phyloP scores from a whole-genome alignment of 768 basidiomycete species.

The Trametes gibbosa region DNA sequence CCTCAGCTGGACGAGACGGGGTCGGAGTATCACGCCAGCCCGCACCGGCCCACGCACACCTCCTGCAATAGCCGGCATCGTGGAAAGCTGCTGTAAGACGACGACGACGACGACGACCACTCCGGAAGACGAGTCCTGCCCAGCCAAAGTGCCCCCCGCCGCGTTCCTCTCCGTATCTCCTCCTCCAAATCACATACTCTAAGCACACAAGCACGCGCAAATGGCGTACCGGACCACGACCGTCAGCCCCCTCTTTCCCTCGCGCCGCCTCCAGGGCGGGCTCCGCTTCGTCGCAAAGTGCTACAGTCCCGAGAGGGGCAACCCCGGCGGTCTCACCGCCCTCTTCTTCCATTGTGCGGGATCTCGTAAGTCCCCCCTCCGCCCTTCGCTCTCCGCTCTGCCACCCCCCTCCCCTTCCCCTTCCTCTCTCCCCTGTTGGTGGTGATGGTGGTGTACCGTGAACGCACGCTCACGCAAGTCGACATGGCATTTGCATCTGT shows the following conservation, averaged over 20 bases:
- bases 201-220: no score
- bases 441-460: neutral
- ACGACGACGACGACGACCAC: neutral
- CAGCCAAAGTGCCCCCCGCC: no score
- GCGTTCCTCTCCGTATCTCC: no score
- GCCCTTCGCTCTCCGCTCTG: no score
- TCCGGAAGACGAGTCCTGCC: no score
- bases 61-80: neutral
- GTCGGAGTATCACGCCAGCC: neutral
- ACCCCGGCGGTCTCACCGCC: neutral
- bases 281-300: slow-evolving; percentile 7
- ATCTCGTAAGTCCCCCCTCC: slow-evolving; percentile 11
- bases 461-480: neutral
- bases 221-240: slow-evolving; percentile 7
- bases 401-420: no score
- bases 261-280: neutral
- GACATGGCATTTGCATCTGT: neutral
- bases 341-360: slow-evolving; percentile 13
- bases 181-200: no score
- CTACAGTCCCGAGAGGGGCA: neutral
- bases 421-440: no score
- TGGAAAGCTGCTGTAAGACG: neutral
- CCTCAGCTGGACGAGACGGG: no score
- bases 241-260: neutral
- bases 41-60: neutral